Base-by-base conservation (phyloP, 148 eudicot species). In the Amaranthus palmeri region DNA sequence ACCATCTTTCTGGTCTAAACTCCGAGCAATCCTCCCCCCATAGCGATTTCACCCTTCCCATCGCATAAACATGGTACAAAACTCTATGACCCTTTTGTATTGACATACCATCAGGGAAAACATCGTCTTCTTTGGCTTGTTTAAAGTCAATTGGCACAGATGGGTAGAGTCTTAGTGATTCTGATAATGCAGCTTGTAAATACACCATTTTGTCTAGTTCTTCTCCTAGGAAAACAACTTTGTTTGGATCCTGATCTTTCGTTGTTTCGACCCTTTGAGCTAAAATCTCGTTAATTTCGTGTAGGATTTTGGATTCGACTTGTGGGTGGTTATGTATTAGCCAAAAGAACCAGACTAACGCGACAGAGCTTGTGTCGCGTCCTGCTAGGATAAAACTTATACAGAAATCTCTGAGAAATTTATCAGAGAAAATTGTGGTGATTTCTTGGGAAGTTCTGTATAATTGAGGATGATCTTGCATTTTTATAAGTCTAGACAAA, bases 361-460 rank as follows among this genome's bases (percentile, higher is more conserved):
- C 90, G 46, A 84, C 86, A 0, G 90, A 86, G 71, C 87, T 86
- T 0, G 90, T 86, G 80, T 86, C 90, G 1, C 90, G 76, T 1
- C 90, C 90, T 7, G 90, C 90, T 66, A 86, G 70, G 61, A 86
- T 86, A 54, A 86, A 82, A 65, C 90, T 86, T 43, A 86, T 84
- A 67, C 86, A 83, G 55, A 86, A 81, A 72, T 86, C 87, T 65
- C 55, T 46, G 3, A 86, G 80, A 7, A 86, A 79, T 36, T 76
- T 75, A 12, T 86, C 86, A 3, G 81, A 62, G 40, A 83, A 77
- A 15, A 6, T 36, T 3, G 40, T 8, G 17, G 12, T 65, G 6
- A 6, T 53, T 6, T 40, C 14, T 52, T 3, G 51, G 14, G 41
- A 25, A 3, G 8, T 40, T 9, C 55, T 51, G 3, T 18, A 12